Percentiles rank a stretch among this genome's conserved stretches.
phyloP scores from a whole-genome alignment of 1,284 basidiomycete genomes.

The Ganoderma resinaceum region DNA sequence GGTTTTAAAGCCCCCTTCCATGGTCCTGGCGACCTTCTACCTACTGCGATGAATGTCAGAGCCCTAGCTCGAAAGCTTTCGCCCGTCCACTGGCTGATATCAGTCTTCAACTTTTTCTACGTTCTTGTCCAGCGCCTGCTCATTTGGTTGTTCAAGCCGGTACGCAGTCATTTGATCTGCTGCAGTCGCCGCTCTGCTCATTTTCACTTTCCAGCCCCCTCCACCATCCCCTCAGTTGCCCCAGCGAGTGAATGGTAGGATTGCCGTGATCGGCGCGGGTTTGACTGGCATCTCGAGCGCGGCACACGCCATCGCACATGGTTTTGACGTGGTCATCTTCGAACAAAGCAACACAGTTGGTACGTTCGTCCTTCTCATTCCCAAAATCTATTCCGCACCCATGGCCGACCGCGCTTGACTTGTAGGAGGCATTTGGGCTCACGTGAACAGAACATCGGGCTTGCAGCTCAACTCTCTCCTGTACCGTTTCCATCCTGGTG shows the following conservation, averaged over 20 bases:
- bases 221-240: slow-evolving; percentile 40
- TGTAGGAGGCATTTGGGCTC: slow-evolving; percentile 65
- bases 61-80: not conserved
- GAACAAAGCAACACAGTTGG: slow-evolving; percentile 34
- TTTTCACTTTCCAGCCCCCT: slow-evolving; percentile 24
- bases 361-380: slow-evolving; percentile 5
- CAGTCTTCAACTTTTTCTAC: slow-evolving; percentile 37
- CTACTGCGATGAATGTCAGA: not conserved
- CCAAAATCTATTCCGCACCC: slow-evolving; percentile 21
- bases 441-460: slow-evolving; percentile 65
- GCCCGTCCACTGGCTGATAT: slow-evolving; percentile 7
- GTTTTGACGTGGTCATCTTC: slow-evolving; percentile 58
- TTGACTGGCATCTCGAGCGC: slow-evolving; percentile 59
- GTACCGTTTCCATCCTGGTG: slow-evolving; percentile 60
- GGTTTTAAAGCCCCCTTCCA: not conserved
- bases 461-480: slow-evolving; percentile 68
- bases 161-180: slow-evolving; percentile 30
- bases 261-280: slow-evolving; percentile 61
- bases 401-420: not conserved
- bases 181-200: not conserved
- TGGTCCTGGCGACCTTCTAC: not conserved
- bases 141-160: slow-evolving; percentile 52
- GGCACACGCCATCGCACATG: slow-evolving; percentile 59
- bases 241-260: slow-evolving; percentile 46
- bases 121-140: slow-evolving; percentile 46